Conservation (phyloP, 495 filamentous ascomycete genomes). For the Aspergillus incahuasiensis region DNA sequence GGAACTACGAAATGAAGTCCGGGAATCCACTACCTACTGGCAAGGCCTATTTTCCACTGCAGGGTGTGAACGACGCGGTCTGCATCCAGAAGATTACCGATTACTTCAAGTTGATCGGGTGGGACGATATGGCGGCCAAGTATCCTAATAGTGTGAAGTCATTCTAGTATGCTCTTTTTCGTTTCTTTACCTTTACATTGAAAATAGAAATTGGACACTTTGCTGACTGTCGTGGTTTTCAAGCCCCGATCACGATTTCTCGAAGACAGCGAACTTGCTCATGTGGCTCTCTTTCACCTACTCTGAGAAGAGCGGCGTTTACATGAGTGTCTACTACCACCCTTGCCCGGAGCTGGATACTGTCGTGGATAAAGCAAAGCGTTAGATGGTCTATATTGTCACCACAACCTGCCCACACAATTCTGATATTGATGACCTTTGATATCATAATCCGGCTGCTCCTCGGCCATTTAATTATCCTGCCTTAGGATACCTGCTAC, state of each 20-base stretch:
- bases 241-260: background rate
- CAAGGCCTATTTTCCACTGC: background rate
- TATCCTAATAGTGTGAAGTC: background rate
- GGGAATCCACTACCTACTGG: background rate
- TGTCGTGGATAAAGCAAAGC: too few relatives aligned
- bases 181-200: too few relatives aligned
- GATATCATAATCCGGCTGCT: too few relatives aligned
- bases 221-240: background rate
- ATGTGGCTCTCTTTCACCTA: background rate
- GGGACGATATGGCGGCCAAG: background rate
- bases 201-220: too few relatives aligned
- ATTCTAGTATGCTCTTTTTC: background rate
- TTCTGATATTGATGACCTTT: too few relatives aligned
- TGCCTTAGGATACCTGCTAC: too few relatives aligned
- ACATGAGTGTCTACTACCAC: background rate
- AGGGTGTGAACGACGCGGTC: background rate
- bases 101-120: background rate
- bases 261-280: background rate
- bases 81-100: background rate
- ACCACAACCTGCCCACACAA: too few relatives aligned
- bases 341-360: background rate
- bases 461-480: too few relatives aligned
- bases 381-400: too few relatives aligned
- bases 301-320: background rate
- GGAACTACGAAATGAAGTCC: background rate